Conservation (phyloP, 805 yeast genomes). For the Ogataea pignaliae region DNA sequence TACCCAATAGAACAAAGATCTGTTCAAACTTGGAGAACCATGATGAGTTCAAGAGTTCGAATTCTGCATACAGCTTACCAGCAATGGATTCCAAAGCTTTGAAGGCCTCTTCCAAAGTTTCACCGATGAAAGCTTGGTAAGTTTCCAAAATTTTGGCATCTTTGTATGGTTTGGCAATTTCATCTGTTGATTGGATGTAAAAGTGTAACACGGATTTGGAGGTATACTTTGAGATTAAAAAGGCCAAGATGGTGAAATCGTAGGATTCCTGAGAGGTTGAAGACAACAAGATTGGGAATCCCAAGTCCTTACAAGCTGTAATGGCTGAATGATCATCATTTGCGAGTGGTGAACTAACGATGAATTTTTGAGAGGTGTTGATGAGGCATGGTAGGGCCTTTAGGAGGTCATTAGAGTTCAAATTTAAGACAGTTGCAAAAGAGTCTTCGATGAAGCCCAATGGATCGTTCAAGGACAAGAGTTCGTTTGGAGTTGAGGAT, state of each 20-base stretch:
- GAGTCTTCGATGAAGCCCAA: conserved; percentile 39
- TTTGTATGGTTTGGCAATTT: conserved; percentile 4
- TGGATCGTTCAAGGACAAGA: conserved; percentile 46
- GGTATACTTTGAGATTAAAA: conserved; percentile 46
- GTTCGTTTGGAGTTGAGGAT: conserved; percentile 8
- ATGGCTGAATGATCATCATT: conserved; percentile 63
- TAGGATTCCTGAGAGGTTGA: conserved; percentile 49
- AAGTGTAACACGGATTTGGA: conserved; percentile 69
- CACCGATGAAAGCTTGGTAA: conserved; percentile 22
- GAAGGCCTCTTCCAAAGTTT: conserved; percentile 30
- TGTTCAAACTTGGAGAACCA: conserved; percentile 25
- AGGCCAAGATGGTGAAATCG: conserved; percentile 53
- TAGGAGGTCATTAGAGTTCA: conserved; percentile 51
- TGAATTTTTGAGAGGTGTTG: conserved; percentile 34
- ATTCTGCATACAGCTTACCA: conserved; percentile 32
- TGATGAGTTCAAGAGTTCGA: conserved; percentile 31
- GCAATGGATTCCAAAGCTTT: conserved; percentile 25
- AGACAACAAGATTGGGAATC: conserved; percentile 64
- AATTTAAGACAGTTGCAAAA: conserved; percentile 40
- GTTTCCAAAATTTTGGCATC: conserved; percentile 3
- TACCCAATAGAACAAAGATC: conserved; percentile 62
- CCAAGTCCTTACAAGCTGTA: conserved; percentile 69
- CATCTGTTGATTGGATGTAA: conserved; percentile 30
- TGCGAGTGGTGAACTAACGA: conserved; percentile 58
- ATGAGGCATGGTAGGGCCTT: conserved; percentile 55